Base-by-base conservation (phyloP, 805 yeast species). In the Myxozyma melibiosi region DNA sequence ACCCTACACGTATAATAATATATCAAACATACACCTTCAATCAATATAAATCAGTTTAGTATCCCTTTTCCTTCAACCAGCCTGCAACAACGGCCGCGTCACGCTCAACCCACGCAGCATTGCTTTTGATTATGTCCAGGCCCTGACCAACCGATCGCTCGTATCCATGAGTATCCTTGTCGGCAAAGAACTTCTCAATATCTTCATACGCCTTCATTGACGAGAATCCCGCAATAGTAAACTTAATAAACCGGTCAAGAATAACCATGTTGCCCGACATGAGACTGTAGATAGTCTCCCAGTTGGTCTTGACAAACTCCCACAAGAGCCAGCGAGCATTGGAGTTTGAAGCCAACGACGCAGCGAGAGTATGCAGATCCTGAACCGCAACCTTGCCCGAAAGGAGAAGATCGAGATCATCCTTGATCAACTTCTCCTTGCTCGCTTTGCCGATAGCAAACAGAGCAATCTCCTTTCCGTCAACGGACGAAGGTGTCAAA, bases 81-180 rank as follows among this genome's bases (percentile, higher is more conserved):
- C 58, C 58, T 34, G 66, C 64, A n/a, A 84, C 80, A 37, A 68
- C 73, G 6, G 61, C 67, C 4, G 64, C 58, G 63, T 80, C 84
- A 24, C 81, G 71, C 41, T 73, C 71, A 37, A 71, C 70, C 88
- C 88, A 85, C 24, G 71, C 68, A 11, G 78, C 73, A 51, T 76
- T 73, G 45, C 78, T 74, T 47, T 74, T 72, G 53, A 84, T 74
- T 24, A 75, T 74, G 66, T 85, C 90, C 67, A 83, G 69, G 18
- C 79, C 77, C 69, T 84, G 87, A 24, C 72, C 73, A 53, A 80
- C 72, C 34, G 84, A 79, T 70, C 83, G 77, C 63, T 84, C 86
- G 63, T 79, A 84, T 8, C 85, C 86, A 58, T 73, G 73, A 38
- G 77, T 74, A 61, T 82, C 80, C 67, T 76, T 77, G 53, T 66